phyloP scores from a whole-genome alignment of 768 basidiomycete species.

The Fomitopsis pulvina region DNA sequence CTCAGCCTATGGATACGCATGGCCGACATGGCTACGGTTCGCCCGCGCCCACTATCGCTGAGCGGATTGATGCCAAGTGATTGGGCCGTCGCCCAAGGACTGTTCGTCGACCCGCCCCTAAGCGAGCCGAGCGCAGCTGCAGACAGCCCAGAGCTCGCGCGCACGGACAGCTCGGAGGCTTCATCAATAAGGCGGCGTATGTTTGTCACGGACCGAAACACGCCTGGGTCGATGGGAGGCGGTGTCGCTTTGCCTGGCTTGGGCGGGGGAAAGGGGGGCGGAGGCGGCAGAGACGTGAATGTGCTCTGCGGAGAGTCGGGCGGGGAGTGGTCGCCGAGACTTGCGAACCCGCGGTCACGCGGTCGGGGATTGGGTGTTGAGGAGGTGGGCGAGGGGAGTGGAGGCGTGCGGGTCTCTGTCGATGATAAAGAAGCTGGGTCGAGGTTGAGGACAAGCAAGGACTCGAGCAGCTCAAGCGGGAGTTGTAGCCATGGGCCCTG shows the following conservation, averaged over 20 bases:
- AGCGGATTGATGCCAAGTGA: constrained; percentile 56
- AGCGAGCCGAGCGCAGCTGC: constrained; percentile 67
- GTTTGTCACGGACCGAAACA: constrained; percentile 67
- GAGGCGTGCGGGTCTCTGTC: constrained; percentile 31
- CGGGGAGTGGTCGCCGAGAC: constrained; percentile 33
- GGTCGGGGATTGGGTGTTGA: constrained; percentile 20
- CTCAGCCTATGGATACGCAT: constrained; percentile 77
- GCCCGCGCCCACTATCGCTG: constrained; percentile 47
- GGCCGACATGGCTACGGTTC: constrained; percentile 79
- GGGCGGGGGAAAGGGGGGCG: constrained; percentile 45
- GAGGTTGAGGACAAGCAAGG: constrained; percentile 69
- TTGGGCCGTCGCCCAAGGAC: constrained; percentile 59
- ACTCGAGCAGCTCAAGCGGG: constrained; percentile 79
- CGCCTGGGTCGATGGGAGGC: constrained; percentile 85
- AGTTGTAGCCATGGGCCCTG: constrained; percentile 92
- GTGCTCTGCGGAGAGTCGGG: constrained; percentile 24
- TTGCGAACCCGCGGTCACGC: constrained; percentile 41
- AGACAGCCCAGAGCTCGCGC: constrained; percentile 80
- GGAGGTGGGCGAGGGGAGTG: constrained; percentile 23
- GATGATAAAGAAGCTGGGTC: constrained; percentile 60
- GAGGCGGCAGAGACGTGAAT: constrained; percentile 24
- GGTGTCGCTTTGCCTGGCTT: constrained; percentile 66
- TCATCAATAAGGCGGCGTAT: constrained; percentile 85
- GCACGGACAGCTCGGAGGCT: constrained; percentile 81
- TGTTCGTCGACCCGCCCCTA: constrained; percentile 39